Evolutionary conservation across 805 yeast genomes (phyloP), one percentile per base, ranked within the genome.

Genomic region (Henningerozyma blattae): DNA sequence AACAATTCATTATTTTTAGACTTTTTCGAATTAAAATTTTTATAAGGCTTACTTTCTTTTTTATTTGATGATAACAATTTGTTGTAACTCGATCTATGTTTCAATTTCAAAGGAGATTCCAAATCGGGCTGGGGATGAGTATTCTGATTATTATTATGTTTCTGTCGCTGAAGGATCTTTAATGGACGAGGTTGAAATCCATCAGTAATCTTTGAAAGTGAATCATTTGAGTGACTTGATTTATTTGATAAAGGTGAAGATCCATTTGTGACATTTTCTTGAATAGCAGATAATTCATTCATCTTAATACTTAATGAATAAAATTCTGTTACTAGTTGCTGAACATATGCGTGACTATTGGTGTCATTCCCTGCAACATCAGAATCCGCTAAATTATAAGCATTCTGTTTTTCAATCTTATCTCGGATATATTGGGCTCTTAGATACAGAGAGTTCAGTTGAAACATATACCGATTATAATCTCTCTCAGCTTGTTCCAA

Each of bases 301-400:
- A 53, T 32, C 32, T 42, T 45, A 10, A 30, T 20, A 4, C 52
- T 47, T 12, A 53, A 39, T 28, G 46, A 48, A 27, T 48, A 47
- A 36, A 48, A 53, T 32, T 52, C 55, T 31, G 34, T 40, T 3
- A 53, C 45, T 27, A 53, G 32, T 25, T 48, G 36, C 32, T 48
- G 47, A 14, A 52, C 41, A 32, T 42, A 39, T 17, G 37, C 24
- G 15, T 18, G 15, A 16, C 15, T 14, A 15, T n/a, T 18, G 12
- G 34, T 27, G n/a, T 35, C 30, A 15, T 32, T 32, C 16, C 33
- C 35, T 28, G 39, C 40, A 14, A 27, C 32, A n/a, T 39, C 37
- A n/a, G 46, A 19, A 25, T 7, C 10, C 9, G 22, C 22, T 7
- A 7, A 7, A 20, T 20, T 20, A 20, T 20, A 10, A 20, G 7